Evolutionary conservation across 2,329 filamentous ascomycete genomes (phyloP).

Genomic region (Colletotrichum neosansevieriae): DNA sequence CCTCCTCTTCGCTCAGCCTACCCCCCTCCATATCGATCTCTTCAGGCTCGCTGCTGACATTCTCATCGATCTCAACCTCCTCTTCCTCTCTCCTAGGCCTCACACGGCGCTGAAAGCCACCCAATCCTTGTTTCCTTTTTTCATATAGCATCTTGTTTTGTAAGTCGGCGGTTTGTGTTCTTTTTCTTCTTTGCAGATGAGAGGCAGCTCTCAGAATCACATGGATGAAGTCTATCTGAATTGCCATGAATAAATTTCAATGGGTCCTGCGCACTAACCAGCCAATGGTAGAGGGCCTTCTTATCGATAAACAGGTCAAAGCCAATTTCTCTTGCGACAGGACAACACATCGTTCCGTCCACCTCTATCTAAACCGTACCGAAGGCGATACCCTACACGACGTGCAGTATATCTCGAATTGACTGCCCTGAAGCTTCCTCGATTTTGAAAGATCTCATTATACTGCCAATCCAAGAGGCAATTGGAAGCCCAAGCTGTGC

Average conservation of each 20-base stretch:
- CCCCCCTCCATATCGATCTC: slow-evolving; percentile 20
- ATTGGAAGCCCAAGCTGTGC: background rate
- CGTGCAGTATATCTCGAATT: too few relatives aligned
- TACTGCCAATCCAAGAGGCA: background rate
- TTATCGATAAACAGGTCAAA: slow-evolving; percentile 1
- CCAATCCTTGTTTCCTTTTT: slow-evolving; percentile 39
- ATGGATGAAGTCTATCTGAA: slow-evolving; percentile 13
- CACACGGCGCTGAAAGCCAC: slow-evolving; percentile 54
- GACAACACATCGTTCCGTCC: background rate
- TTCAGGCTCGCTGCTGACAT: slow-evolving; percentile 32
- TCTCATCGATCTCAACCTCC: slow-evolving; percentile 44
- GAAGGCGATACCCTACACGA: too few relatives aligned
- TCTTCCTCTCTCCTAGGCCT: slow-evolving; percentile 51
- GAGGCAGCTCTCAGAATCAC: slow-evolving; percentile 4
- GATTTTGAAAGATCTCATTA: too few relatives aligned
- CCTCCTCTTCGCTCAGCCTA: slow-evolving; percentile 26
- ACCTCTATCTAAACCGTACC: too few relatives aligned
- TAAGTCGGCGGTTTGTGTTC: background rate
- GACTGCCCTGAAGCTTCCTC: too few relatives aligned
- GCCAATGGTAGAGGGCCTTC: background rate
- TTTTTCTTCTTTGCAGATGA: background rate
- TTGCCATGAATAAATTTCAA: slow-evolving; percentile 41
- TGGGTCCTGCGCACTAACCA: slow-evolving; percentile 21
- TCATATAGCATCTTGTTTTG: slow-evolving; percentile 32
- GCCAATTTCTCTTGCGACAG: background rate